A percentile compares a stretch with the other conserved stretches of the same genome.
Conservation (phyloP, 2,329 filamentous ascomycete genomes). For the Leptographium procerum region DNA sequence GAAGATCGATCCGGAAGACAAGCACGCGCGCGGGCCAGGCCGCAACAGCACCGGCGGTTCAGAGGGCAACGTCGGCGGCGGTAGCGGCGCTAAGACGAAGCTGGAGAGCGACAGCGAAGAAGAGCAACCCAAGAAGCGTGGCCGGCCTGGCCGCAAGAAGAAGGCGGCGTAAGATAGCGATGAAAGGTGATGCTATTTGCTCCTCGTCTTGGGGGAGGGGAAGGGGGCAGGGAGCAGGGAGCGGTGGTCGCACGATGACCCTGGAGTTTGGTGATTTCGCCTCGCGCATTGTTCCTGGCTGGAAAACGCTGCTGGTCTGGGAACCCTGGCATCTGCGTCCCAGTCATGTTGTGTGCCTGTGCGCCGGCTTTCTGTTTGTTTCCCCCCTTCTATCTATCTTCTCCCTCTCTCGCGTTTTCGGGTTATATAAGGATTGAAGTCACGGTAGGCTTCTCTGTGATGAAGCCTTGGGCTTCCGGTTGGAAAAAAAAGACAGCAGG, state of each 20-base stretch:
- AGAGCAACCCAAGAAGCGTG: constrained; percentile 19
- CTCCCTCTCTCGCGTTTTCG: not conserved
- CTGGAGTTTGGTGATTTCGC: not conserved
- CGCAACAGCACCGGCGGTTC: constrained; percentile 38
- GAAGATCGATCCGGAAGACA: constrained; percentile 56
- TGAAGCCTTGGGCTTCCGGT: not conserved
- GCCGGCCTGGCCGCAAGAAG: constrained; percentile 33
- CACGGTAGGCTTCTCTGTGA: not conserved
- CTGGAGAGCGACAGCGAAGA: constrained; percentile 19
- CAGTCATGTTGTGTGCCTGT: not conserved
- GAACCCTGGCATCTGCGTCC: not conserved
- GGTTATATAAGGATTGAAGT: not conserved
- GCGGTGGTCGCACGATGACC: not conserved
- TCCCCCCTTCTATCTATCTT: not conserved
- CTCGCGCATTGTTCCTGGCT: not conserved
- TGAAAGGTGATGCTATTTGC: not conserved
- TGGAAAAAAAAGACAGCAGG: not conserved
- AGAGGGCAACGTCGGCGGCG: constrained; percentile 4
- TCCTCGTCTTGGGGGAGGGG: not conserved
- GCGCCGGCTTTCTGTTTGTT: not conserved
- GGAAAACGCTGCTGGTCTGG: not conserved
- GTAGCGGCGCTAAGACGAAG: constrained; percentile 9
- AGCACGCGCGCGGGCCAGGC: constrained; percentile 23
- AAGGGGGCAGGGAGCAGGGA: not conserved
- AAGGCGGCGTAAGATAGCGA: constrained; percentile 24